These are phyloP conservation scores for Diaporthe vexans DNA, from an alignment of 2,329 filamentous ascomycete genomes.

Conservation along the genomic window DNA sequence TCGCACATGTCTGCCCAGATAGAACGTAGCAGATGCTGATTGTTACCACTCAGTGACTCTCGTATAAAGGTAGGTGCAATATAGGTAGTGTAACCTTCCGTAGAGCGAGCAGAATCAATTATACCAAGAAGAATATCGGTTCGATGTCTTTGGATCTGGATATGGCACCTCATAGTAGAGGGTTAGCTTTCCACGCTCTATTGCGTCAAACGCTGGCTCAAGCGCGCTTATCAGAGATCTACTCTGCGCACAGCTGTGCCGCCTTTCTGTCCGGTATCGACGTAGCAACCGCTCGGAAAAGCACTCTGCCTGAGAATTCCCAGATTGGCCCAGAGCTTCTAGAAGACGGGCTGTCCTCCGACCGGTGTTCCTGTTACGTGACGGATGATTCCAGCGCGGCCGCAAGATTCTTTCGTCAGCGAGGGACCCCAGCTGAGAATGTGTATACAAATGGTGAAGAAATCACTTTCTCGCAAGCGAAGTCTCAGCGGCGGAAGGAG, in stretches of 20 bases:
- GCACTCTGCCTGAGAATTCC: no score
- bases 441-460: neutral
- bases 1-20: neutral
- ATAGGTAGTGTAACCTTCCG: neutral
- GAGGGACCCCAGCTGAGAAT: no score
- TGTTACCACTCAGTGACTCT: neutral
- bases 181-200: neutral
- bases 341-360: neutral
- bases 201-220: neutral
- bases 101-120: neutral
- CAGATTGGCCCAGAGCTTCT: neutral
- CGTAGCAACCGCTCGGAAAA: neutral
- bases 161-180: neutral
- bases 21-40: neutral
- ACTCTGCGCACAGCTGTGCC: no score
- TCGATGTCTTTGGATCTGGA: neutral
- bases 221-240: neutral
- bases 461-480: neutral
- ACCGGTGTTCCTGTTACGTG: neutral
- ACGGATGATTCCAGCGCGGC: neutral
- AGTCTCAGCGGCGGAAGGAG: neutral
- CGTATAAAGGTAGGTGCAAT: neutral
- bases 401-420: neutral
- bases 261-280: neutral
- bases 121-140: neutral